Evolutionary conservation across 116 monocot species (phyloP).

Genomic region (Iris pallida): DNA sequence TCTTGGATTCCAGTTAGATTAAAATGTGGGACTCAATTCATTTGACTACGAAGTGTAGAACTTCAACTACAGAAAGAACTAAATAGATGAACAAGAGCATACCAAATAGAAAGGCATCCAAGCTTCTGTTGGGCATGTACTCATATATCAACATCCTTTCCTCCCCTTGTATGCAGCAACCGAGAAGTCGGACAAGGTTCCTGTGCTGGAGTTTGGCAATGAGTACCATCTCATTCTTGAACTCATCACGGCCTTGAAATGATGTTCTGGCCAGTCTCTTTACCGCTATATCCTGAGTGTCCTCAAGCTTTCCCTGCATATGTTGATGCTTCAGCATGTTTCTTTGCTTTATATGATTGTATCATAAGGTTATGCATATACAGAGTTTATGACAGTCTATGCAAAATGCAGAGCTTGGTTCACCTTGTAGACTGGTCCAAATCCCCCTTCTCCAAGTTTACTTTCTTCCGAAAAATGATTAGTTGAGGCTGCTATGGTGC

Average conservation of each 20-base stretch:
- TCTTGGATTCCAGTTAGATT: too few relatives aligned
- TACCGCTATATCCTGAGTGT: conserved; percentile 48
- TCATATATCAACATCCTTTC: conserved; percentile 77
- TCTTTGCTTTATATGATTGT: too few relatives aligned
- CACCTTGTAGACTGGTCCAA: conserved; percentile 7
- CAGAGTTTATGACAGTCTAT: too few relatives aligned
- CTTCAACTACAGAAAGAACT: too few relatives aligned
- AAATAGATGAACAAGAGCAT: background rate
- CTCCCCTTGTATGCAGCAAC: conserved; percentile 64
- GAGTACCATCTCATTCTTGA: conserved; percentile 67
- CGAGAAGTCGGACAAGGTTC: conserved; percentile 62
- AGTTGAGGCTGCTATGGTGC: background rate
- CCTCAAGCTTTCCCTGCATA: conserved; percentile 43
- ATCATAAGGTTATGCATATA: too few relatives aligned
- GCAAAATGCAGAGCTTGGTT: too few relatives aligned
- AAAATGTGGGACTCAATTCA: too few relatives aligned
- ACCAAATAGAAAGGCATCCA: conserved; percentile 78
- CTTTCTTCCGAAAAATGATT: background rate
- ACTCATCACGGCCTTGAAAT: conserved; percentile 62
- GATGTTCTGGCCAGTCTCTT: conserved; percentile 66
- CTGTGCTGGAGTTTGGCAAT: conserved; percentile 75
- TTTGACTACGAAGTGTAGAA: too few relatives aligned
- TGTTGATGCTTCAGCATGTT: too few relatives aligned
- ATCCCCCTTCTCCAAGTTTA: conserved; percentile 6
- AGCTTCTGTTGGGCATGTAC: conserved; percentile 74